These are phyloP conservation scores for Backusella mclennaniae DNA, from an alignment of 192 early-diverging fungal species.

Conservation along the genomic window DNA sequence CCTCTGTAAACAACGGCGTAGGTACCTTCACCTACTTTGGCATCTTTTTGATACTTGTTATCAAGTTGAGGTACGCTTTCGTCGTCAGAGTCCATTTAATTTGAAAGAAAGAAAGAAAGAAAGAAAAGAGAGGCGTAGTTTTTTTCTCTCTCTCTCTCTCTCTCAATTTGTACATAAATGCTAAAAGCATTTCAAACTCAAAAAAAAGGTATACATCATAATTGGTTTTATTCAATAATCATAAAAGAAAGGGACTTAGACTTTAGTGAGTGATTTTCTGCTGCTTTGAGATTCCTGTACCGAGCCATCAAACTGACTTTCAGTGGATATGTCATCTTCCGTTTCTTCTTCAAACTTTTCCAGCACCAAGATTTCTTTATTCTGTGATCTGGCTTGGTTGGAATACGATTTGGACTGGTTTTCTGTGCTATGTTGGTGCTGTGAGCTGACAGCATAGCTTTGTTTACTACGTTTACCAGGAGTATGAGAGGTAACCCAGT, in stretches of 20 bases:
- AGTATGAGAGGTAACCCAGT: slow-evolving; percentile 23
- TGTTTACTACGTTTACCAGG: background rate
- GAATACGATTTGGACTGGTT: no score
- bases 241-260: background rate
- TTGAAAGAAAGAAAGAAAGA: background rate
- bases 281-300: slow-evolving; percentile 3
- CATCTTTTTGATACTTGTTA: slow-evolving; percentile 78
- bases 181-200: no score
- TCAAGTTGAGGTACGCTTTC: slow-evolving; percentile 65
- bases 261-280: slow-evolving; percentile 1
- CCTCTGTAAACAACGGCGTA: slow-evolving; percentile 93
- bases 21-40: slow-evolving; percentile 94
- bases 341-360: background rate
- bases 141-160: no score
- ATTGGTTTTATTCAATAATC: background rate
- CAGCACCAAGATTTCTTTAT: background rate
- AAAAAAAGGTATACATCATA: background rate
- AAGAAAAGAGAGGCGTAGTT: background rate
- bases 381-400: background rate
- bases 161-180: no score
- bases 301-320: background rate
- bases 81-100: slow-evolving; percentile 22
- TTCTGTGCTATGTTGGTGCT: background rate
- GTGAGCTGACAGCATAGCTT: background rate
- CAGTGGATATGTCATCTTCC: background rate